A percentile compares a stretch with the other conserved stretches of the same genome.
These are phyloP conservation scores for Lavandula angustifolia DNA, from an alignment of 257 asterid species.

Conservation along the genomic window DNA sequence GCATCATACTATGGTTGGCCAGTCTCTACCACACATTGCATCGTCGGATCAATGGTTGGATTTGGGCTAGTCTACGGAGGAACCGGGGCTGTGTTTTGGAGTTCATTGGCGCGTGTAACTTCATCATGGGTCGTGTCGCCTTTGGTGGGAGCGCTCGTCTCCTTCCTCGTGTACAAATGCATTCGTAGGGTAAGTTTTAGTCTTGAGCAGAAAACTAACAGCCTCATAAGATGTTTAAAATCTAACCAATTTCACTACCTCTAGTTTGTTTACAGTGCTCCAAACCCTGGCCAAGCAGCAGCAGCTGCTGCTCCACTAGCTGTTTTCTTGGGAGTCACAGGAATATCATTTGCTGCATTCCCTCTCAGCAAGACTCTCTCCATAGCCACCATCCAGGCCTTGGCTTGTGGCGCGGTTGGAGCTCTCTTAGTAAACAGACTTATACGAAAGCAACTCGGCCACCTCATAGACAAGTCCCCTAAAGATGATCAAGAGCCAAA, in stretches of 20 bases:
- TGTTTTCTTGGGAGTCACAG: conserved; percentile 75
- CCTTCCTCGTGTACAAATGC: conserved; percentile 88
- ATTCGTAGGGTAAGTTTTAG: conserved; percentile 65
- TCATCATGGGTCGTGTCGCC: conserved; percentile 93
- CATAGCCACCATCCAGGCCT: conserved; percentile 58
- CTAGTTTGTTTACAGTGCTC: conserved; percentile 94
- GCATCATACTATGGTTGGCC: conserved; percentile 97
- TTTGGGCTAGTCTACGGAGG: conserved; percentile 89
- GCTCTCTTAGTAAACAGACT: conserved; percentile 59
- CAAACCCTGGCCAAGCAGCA: conserved; percentile 89
- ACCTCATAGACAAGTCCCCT: conserved; percentile 61
- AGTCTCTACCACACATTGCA: conserved; percentile 90
- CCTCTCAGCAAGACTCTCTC: conserved; percentile 64
- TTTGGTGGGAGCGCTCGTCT: conserved; percentile 65
- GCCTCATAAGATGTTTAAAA: conserved; percentile 8
- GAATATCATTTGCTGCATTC: conserved; percentile 72
- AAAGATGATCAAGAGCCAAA: conserved; percentile 39
- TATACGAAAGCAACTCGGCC: conserved; percentile 76
- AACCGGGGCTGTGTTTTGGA: conserved; percentile 87
- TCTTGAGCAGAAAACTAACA: not conserved
- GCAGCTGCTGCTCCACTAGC: conserved; percentile 91
- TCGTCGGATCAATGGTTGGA: conserved; percentile 95
- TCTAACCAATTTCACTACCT: conserved; percentile 49
- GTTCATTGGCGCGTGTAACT: conserved; percentile 82
- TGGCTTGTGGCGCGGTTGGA: conserved; percentile 62